A percentile compares a stretch with the other conserved stretches of the same genome.
These are phyloP conservation scores for Arabidopsis lyrata DNA, from an alignment of 441 rosid species.

Conservation along the genomic window DNA sequence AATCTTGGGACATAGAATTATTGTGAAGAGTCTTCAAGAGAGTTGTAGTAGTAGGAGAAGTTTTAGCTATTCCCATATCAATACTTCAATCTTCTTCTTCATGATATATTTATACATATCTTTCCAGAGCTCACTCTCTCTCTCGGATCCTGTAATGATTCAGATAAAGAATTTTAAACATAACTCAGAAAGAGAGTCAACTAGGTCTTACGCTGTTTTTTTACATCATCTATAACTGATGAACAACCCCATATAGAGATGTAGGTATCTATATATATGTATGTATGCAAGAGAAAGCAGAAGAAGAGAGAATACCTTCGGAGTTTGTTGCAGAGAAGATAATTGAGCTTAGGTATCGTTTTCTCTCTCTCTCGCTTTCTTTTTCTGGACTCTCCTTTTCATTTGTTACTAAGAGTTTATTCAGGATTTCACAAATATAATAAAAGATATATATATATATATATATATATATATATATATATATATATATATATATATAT, in stretches of 20 bases:
- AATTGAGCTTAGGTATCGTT: constrained; percentile 47
- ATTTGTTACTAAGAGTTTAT: constrained; percentile 44
- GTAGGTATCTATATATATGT: not conserved
- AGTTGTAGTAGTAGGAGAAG: constrained; percentile 44
- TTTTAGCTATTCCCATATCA: constrained; percentile 83
- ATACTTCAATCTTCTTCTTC: constrained; percentile 52
- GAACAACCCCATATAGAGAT: constrained; percentile 22
- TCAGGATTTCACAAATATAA: constrained; percentile 5
- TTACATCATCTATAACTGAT: constrained; percentile 22
- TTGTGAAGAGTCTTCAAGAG: constrained; percentile 47
- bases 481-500: not conserved
- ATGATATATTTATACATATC: constrained; percentile 32
- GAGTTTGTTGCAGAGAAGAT: constrained; percentile 41
- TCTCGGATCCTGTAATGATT: constrained; percentile 40
- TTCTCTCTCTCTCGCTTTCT: constrained; percentile 42
- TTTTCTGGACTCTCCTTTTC: constrained; percentile 43
- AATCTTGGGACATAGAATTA: constrained; percentile 87
- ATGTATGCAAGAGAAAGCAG: constrained; percentile 28
- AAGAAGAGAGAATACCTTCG: constrained; percentile 40
- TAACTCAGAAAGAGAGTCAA: constrained; percentile 29
- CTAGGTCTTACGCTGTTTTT: constrained; percentile 31
- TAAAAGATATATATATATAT: not conserved
- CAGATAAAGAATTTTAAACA: constrained; percentile 32
- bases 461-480: not conserved
- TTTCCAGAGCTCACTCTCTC: no score